Percentiles rank a stretch among this genome's conserved stretches.
Evolutionary conservation across 2,329 filamentous ascomycete species (phyloP).

Genomic region (Metarhizium humberi): DNA sequence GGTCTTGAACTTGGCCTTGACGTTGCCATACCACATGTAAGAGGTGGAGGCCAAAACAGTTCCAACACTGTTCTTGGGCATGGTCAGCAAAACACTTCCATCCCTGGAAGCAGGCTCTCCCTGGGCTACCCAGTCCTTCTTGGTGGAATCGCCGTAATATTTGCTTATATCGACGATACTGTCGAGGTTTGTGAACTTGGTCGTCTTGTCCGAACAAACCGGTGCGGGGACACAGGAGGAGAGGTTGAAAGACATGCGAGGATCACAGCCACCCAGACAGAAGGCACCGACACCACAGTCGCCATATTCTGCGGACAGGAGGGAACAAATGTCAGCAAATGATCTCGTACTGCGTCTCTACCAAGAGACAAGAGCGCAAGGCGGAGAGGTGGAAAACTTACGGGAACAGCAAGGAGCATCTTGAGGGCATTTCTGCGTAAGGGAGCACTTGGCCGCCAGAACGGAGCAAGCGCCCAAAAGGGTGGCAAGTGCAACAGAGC

Average conservation of each 20-base stretch:
- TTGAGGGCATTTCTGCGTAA: conserved; percentile 56
- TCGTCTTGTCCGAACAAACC: conserved; percentile 65
- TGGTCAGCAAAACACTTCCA: conserved; percentile 71
- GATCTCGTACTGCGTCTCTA: background rate
- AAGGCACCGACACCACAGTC: conserved; percentile 89
- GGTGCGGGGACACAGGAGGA: conserved; percentile 81
- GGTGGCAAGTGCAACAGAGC: conserved; percentile 19
- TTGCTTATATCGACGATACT: conserved; percentile 60
- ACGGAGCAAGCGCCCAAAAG: conserved; percentile 23
- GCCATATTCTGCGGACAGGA: conserved; percentile 61
- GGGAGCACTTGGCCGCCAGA: conserved; percentile 31
- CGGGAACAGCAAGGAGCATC: conserved; percentile 71
- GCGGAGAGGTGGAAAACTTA: conserved; percentile 36
- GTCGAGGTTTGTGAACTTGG: conserved; percentile 65
- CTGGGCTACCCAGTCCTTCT: conserved; percentile 81
- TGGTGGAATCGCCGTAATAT: conserved; percentile 76
- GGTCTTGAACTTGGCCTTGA: conserved; percentile 77
- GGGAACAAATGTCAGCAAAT: conserved; percentile 8
- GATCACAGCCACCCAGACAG: conserved; percentile 93
- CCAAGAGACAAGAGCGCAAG: background rate
- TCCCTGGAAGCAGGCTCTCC: conserved; percentile 63
- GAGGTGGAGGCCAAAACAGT: conserved; percentile 75
- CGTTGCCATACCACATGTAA: conserved; percentile 97
- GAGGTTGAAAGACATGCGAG: conserved; percentile 70
- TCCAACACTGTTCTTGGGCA: conserved; percentile 76